phyloP scores from a whole-genome alignment of 73 alveolate genomes.

The Stentor coeruleus region DNA sequence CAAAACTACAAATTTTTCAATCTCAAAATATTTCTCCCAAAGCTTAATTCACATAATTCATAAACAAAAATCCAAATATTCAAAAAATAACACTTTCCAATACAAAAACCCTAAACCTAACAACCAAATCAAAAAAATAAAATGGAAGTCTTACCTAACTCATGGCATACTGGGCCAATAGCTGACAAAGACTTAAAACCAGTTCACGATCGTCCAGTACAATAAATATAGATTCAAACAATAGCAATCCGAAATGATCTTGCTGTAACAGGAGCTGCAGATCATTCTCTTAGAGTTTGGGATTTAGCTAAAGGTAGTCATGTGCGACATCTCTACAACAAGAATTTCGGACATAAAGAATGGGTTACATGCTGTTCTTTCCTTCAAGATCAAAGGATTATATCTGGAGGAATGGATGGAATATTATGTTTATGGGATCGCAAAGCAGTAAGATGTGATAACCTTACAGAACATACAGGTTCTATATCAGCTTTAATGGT shows the following conservation, averaged over 20 bases:
- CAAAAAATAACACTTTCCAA: too few species aligned
- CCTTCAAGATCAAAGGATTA: conserved; percentile 76
- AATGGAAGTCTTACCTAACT: neutral
- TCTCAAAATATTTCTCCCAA: too few species aligned
- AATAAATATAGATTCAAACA: neutral
- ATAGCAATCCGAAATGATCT: conserved; percentile 46
- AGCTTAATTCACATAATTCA: too few species aligned
- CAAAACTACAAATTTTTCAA: too few species aligned
- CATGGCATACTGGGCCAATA: conserved; percentile 7
- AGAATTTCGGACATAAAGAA: conserved; percentile 93
- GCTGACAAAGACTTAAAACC: conserved; percentile 15
- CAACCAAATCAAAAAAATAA: too few species aligned
- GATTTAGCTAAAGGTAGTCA: neutral
- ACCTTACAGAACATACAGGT: conserved; percentile 47
- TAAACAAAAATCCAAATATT: too few species aligned
- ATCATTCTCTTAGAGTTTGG: conserved; percentile 86
- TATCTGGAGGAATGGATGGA: conserved; percentile 97
- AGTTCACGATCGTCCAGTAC: conserved; percentile 7
- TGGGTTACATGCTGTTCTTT: conserved; percentile 94
- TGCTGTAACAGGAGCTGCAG: conserved; percentile 96
- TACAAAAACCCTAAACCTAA: too few species aligned
- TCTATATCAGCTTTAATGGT: conserved; percentile 69
- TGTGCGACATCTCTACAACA: conserved; percentile 72
- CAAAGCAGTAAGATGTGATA: conserved; percentile 25
- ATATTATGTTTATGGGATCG: conserved; percentile 93